A percentile compares a stretch with the other conserved stretches of the same genome.
These are phyloP conservation scores for Bidens hawaiensis DNA, from an alignment of 140 eudicot species.

Conservation along the genomic window DNA sequence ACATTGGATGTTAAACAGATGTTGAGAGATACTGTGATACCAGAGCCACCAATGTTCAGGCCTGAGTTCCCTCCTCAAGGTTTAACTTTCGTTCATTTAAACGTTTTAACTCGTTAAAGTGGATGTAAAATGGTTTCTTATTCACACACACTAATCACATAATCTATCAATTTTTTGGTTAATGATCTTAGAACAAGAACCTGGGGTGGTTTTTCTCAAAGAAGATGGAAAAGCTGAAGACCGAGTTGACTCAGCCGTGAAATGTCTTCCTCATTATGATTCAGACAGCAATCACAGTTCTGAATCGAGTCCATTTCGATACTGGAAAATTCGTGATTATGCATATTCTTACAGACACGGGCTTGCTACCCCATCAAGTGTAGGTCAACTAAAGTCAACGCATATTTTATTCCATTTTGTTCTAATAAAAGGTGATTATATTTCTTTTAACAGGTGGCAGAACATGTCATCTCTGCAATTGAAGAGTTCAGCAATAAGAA, in stretches of 20 bases:
- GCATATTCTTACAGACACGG: conserved; percentile 67
- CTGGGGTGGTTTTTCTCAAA: conserved; percentile 50
- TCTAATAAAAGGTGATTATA: not conserved
- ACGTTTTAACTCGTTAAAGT: not conserved
- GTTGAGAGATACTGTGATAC: conserved; percentile 78
- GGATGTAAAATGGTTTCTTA: not conserved
- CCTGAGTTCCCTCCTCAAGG: conserved; percentile 99
- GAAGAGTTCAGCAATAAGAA: conserved; percentile 62
- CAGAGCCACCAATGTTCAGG: conserved; percentile 90
- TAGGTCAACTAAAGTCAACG: conserved; percentile 22
- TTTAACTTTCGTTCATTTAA: conserved; percentile 15
- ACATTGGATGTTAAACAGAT: conserved; percentile 39
- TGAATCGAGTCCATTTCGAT: conserved; percentile 51
- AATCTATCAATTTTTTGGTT: conserved; percentile 8
- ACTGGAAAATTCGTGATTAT: conserved; percentile 98
- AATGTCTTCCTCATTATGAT: conserved; percentile 74
- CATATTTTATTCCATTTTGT: not conserved
- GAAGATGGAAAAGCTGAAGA: conserved; percentile 73
- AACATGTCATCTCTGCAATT: conserved; percentile 62
- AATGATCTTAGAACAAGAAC: conserved; percentile 56
- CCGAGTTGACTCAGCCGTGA: conserved; percentile 63
- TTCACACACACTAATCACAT: not conserved
- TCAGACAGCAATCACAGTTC: conserved; percentile 46
- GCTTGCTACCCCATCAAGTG: conserved; percentile 76
- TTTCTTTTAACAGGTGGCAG: conserved; percentile 60